Conservation (phyloP, 768 basidiomycete genomes). For the Leccinum fibrillosum region DNA sequence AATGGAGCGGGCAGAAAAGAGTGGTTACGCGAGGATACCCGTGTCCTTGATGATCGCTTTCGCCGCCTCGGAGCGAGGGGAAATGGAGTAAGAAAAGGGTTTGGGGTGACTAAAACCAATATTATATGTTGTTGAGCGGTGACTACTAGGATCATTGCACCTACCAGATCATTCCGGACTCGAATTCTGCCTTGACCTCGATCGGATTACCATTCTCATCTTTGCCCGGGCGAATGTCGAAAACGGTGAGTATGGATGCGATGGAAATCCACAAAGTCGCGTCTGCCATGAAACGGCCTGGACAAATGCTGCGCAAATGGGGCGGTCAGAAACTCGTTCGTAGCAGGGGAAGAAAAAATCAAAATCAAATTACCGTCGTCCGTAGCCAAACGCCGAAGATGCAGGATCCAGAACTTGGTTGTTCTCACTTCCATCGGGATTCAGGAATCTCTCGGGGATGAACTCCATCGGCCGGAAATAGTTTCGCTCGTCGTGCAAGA, state of each 20-base stretch:
- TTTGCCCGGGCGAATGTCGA: conserved; percentile 23
- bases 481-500: conserved; percentile 35
- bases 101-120: conserved; percentile 27
- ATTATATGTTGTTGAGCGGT: neutral
- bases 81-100: conserved; percentile 28
- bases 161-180: conserved; percentile 32
- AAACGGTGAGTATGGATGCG: conserved; percentile 29
- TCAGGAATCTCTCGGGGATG: conserved; percentile 39
- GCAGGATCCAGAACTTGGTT: conserved; percentile 28
- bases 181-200: conserved; percentile 22
- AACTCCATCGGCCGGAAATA: conserved; percentile 35
- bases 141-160: neutral
- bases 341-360: neutral
- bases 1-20: neutral
- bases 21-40: conserved; percentile 19
- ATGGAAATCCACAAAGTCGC: conserved; percentile 36
- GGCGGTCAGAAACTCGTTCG: neutral
- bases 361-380: conserved; percentile 26
- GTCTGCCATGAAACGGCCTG: conserved; percentile 44
- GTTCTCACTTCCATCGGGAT: conserved; percentile 36
- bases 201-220: conserved; percentile 17
- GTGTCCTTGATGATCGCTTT: conserved; percentile 28
- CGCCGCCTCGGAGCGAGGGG: conserved; percentile 29
- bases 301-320: conserved; percentile 31
- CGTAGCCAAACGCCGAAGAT: conserved; percentile 35